These are phyloP conservation scores for Microdochium bolleyi DNA, from an alignment of 2,329 filamentous ascomycete species.

Conservation along the genomic window DNA sequence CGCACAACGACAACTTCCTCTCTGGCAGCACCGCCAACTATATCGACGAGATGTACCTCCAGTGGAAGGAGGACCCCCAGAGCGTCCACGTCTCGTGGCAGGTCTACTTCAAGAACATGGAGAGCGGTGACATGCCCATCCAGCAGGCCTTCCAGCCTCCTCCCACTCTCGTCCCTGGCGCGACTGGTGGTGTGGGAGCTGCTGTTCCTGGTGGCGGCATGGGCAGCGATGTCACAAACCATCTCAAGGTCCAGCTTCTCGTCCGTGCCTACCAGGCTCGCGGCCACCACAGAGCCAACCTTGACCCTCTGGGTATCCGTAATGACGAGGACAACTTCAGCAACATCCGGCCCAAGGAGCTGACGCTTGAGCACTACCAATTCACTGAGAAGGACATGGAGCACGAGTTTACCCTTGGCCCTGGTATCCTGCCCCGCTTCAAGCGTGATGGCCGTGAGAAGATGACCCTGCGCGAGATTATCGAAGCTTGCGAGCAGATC, in stretches of 20 bases:
- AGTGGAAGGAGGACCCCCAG: constrained; percentile 88
- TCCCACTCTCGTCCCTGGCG: constrained; percentile 79
- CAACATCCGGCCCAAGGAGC: constrained; percentile 83
- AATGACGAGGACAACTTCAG: constrained; percentile 77
- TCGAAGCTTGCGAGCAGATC: constrained; percentile 85
- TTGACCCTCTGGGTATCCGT: constrained; percentile 91
- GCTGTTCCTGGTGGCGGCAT: constrained; percentile 60
- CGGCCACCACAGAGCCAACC: constrained; percentile 96
- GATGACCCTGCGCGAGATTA: constrained; percentile 94
- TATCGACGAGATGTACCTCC: constrained; percentile 98
- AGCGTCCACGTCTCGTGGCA: constrained; percentile 98
- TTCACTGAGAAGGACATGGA: constrained; percentile 94
- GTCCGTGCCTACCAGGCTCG: constrained; percentile 97
- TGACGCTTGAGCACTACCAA: constrained; percentile 87
- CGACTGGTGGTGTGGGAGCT: constrained; percentile 70
- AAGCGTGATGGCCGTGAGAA: constrained; percentile 81
- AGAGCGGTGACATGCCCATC: constrained; percentile 94
- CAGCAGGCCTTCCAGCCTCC: constrained; percentile 95
- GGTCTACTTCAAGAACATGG: constrained; percentile 99
- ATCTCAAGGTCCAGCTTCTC: constrained; percentile 95
- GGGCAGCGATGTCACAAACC: constrained; percentile 82
- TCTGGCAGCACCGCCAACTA: constrained; percentile 97
- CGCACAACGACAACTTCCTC: constrained; percentile 92
- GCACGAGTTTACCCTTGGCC: constrained; percentile 83
- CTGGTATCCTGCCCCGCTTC: constrained; percentile 91